Base-by-base conservation (phyloP, 805 yeast genomes). In the Blastobotrys muscicola region DNA sequence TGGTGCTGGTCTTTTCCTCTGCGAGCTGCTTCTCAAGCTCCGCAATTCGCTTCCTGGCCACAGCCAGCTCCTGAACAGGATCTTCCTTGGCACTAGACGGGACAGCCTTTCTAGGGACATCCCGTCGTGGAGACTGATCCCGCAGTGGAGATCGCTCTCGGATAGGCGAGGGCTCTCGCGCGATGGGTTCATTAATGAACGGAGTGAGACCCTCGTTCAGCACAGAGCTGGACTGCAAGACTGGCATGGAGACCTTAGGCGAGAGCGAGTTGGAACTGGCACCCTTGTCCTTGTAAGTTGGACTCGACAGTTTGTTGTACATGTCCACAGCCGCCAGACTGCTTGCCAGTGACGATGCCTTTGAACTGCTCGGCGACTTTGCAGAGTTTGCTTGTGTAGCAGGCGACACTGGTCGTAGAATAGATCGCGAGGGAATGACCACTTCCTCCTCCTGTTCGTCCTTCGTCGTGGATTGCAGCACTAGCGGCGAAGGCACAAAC, bases 31-130 rank as follows among this genome's bases (percentile, higher is more conserved):
- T 16, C 43, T 60, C 63, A 11, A 60, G 50, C 41, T 52, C 58
- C 2, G 54, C 51, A 36, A 60, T 56, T 6, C 54, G 52, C 37
- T 49, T 49, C 33, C 53, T 56, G 12, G 63, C 56, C 8, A 48
- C 57, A 8, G 48, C 43, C 8, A 59, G 51, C 29, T 54, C 57
- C 33, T 46, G 31, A 20, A 6, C 4, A 6, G 26, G 26, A 20
- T 20, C 26, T 20, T 20, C 40, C 6, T 23, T 41, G 26, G 26
- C 26, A 6, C 26, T 29, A n/a, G 37, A 14, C 14, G 23, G 29
- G 15, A 13, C 26, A 32, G 47, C 16, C 10, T 36, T 33, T 33
- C 37, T 32, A 29, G 32, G 8, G 42, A 29, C 14, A 36, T 20
- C n/a, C 36, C 36, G 29, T 23, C 12, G 23, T 16, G 6, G 37